phyloP scores from a whole-genome alignment of 306 rosid species.

The Quercus suber region DNA sequence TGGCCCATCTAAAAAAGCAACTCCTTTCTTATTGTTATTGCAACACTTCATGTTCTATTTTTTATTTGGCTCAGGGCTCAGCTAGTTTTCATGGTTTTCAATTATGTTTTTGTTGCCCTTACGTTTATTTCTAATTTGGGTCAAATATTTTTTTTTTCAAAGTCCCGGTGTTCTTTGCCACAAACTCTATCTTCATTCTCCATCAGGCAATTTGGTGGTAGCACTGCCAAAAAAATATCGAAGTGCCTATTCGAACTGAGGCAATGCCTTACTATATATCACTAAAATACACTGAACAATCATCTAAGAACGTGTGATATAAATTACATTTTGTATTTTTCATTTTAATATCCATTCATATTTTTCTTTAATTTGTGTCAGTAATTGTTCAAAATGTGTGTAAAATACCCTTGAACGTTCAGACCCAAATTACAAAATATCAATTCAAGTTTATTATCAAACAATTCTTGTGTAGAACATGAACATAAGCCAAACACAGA shows the following conservation, averaged over 20 bases:
- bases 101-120: not conserved
- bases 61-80: not conserved
- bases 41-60: no score
- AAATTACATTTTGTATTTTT: not conserved
- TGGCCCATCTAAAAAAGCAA: no score
- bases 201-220: not conserved
- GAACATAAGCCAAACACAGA: no score
- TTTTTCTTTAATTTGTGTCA: not conserved
- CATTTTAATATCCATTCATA: no score
- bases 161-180: not conserved
- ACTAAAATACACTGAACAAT: not conserved
- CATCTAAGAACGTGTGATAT: not conserved
- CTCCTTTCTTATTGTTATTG: no score
- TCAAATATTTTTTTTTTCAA: no score
- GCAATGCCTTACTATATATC: not conserved
- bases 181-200: not conserved
- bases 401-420: no score
- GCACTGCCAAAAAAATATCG: not conserved
- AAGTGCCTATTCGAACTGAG: not conserved
- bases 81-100: not conserved
- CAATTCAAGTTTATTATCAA: no score
- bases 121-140: not conserved
- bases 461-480: no score
- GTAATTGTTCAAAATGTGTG: not conserved
- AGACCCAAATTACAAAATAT: no score